Evolutionary conservation across 2,329 filamentous ascomycete species (phyloP).

Genomic region (Pseudocercospora ulei): DNA sequence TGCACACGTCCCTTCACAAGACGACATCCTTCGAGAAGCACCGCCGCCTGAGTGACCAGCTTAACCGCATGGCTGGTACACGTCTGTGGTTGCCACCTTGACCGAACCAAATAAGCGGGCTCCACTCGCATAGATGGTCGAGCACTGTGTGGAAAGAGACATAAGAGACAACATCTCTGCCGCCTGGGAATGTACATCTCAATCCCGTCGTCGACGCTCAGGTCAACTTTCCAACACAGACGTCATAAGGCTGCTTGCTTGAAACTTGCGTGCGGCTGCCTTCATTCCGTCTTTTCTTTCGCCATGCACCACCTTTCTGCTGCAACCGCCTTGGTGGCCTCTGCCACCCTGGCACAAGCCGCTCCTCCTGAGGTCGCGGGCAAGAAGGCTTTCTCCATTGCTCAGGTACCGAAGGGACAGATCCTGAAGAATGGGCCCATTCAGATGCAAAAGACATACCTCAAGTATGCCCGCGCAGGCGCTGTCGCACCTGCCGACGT

Average conservation of each 20-base stretch:
- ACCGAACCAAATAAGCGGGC: conserved; percentile 14
- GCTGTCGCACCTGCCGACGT: conserved; percentile 28
- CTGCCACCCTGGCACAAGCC: conserved; percentile 27
- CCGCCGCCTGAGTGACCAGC: conserved; percentile 16
- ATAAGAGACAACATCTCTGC: conserved; percentile 13
- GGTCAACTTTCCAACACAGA: conserved; percentile 8
- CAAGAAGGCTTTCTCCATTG: conserved; percentile 26
- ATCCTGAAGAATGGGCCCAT: conserved; percentile 35
- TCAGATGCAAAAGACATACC: conserved; percentile 36
- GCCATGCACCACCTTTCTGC: conserved; percentile 29
- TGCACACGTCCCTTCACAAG: conserved; percentile 2
- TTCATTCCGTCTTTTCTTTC: conserved; percentile 12
- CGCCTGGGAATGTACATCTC: conserved; percentile 6
- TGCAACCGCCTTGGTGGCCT: conserved; percentile 28
- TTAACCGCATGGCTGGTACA: conserved; percentile 20
- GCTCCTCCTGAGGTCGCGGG: conserved; percentile 27
- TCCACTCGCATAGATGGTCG: conserved; percentile 3
- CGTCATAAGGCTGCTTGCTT: conserved; percentile 11
- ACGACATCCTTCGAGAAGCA: conserved; percentile 17
- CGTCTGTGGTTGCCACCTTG: conserved; percentile 24
- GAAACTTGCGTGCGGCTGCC: conserved; percentile 12
- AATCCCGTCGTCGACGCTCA: conserved; percentile 1
- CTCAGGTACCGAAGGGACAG: conserved; percentile 29
- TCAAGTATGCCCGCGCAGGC: conserved; percentile 33
- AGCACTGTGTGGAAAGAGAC: conserved; percentile 4